These are phyloP conservation scores for Tuber borchii DNA, from an alignment of 495 filamentous ascomycete genomes.

Conservation along the genomic window DNA sequence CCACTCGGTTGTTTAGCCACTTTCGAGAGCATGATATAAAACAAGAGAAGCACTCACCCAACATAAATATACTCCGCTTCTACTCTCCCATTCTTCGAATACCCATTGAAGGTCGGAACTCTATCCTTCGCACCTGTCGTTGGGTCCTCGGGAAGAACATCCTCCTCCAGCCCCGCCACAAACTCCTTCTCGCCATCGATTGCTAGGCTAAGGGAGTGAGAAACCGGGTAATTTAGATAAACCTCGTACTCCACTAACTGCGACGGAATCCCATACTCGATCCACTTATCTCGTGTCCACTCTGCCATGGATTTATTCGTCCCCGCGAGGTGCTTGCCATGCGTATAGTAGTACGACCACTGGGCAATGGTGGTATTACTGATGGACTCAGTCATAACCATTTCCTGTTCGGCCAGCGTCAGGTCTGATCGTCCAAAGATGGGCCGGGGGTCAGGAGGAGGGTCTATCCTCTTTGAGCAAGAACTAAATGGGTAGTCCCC, in stretches of 20 bases:
- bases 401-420: conserved; percentile 18
- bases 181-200: conserved; percentile 52
- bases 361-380: conserved; percentile 45
- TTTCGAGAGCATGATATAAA: neutral
- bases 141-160: conserved; percentile 74
- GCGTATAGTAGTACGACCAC: conserved; percentile 88
- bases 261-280: conserved; percentile 70
- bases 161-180: conserved; percentile 77
- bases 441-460: neutral
- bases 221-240: conserved; percentile 77
- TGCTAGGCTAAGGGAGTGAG: conserved; percentile 18
- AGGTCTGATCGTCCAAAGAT: conserved; percentile 1
- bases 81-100: conserved; percentile 73
- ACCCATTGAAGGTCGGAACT: conserved; percentile 91
- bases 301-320: conserved; percentile 79
- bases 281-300: conserved; percentile 83
- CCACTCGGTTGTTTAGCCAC: neutral
- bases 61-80: conserved; percentile 58
- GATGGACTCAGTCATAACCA: conserved; percentile 14
- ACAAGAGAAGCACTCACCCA: conserved; percentile 8
- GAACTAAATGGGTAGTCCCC: neutral
- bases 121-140: conserved; percentile 66
- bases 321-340: conserved; percentile 79
- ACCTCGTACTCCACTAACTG: conserved; percentile 75
- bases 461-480: neutral